phyloP scores from a whole-genome alignment of 2,329 filamentous ascomycete genomes.

The Cercospora sp. region DNA sequence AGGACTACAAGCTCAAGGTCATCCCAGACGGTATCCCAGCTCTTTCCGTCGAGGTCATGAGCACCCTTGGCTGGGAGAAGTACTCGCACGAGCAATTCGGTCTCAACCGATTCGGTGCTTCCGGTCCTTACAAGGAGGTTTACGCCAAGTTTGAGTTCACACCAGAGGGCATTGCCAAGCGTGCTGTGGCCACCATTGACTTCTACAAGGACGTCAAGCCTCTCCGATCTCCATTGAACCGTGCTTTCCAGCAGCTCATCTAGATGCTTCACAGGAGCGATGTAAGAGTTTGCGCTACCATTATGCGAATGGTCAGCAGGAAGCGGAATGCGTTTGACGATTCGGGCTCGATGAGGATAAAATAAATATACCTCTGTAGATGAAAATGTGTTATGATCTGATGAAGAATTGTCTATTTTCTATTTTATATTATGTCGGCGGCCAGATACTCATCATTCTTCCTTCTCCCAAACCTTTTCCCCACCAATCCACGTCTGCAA shows the following conservation, averaged over 20 bases:
- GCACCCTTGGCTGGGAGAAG: slow-evolving; percentile 96
- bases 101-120: slow-evolving; percentile 97
- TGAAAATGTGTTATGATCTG: slow-evolving; percentile 9
- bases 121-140: slow-evolving; percentile 94
- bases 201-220: slow-evolving; percentile 95
- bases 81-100: slow-evolving; percentile 99
- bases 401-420: background rate
- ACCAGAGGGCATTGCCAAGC: slow-evolving; percentile 93
- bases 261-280: slow-evolving; percentile 49
- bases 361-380: slow-evolving; percentile 6
- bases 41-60: slow-evolving; percentile 93
- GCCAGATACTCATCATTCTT: too few relatives aligned
- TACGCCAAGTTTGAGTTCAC: slow-evolving; percentile 99
- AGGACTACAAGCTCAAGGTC: slow-evolving; percentile 92
- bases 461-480: slow-evolving; percentile 47
- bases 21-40: slow-evolving; percentile 92
- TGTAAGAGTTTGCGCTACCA: background rate
- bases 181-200: slow-evolving; percentile 84
- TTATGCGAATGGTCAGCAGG: background rate
- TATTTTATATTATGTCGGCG: too few relatives aligned
- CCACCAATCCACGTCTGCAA: slow-evolving; percentile 55
- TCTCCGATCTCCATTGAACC: slow-evolving; percentile 90
- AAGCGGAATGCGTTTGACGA: background rate
- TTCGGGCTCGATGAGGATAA: background rate
- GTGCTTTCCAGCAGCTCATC: slow-evolving; percentile 95